Evolutionary conservation across 352 stramenopile genomes (phyloP).

Genomic region (Pythium myriotylum): DNA sequence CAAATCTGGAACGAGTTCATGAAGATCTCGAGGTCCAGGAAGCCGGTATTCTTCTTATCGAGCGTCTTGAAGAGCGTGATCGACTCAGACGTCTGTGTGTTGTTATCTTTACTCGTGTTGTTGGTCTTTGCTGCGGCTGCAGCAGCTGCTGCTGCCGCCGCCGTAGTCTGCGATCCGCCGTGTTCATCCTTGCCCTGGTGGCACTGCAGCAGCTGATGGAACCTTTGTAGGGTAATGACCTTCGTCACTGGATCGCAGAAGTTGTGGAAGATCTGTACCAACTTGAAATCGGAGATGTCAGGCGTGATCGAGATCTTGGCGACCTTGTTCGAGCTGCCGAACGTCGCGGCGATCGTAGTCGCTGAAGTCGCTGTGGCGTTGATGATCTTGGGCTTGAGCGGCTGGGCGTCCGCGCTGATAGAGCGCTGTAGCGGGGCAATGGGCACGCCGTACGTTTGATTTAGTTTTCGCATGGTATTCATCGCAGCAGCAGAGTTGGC

Average conservation of each 20-base stretch:
- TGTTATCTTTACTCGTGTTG: constrained; percentile 2
- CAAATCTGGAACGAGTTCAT: constrained; percentile 89
- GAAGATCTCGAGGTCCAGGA: constrained; percentile 69
- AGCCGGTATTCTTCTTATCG: constrained; percentile 45
- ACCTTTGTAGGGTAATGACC: constrained; percentile 46
- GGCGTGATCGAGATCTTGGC: constrained; percentile 68
- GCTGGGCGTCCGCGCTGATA: constrained; percentile 29
- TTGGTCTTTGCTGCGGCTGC: not conserved
- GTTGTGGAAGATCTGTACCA: constrained; percentile 85
- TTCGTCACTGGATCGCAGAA: constrained; percentile 74
- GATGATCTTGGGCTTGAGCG: constrained; percentile 49
- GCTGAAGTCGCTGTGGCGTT: constrained; percentile 25
- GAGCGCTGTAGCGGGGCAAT: constrained; percentile 50
- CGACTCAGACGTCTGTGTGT: constrained; percentile 27
- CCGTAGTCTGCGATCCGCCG: constrained; percentile 1
- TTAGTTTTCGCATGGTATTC: constrained; percentile 59
- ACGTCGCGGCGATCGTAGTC: constrained; percentile 19
- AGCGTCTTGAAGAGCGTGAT: constrained; percentile 62
- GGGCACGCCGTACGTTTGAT: constrained; percentile 49
- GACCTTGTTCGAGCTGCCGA: constrained; percentile 34
- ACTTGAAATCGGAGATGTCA: constrained; percentile 83
- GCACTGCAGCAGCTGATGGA: constrained; percentile 63
- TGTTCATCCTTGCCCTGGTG: constrained; percentile 75
- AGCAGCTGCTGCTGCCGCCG: constrained; percentile 1
- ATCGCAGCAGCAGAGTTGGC: constrained; percentile 58